Base-by-base conservation (phyloP, 78 protist genomes). In the Salpingoeca rosetta region DNA sequence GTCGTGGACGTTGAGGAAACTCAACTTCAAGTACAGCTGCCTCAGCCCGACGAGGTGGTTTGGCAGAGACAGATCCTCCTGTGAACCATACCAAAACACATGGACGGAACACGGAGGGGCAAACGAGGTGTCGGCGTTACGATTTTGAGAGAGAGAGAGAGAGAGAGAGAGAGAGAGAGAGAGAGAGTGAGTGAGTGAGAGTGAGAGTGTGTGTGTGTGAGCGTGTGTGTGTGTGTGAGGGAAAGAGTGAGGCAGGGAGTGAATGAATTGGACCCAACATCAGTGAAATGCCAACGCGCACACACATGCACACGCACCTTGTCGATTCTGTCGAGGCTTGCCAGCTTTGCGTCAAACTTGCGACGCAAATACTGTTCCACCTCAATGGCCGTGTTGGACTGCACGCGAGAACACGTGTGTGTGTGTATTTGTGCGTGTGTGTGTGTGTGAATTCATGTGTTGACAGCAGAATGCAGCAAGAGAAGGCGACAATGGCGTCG, bases 1-100 rank as follows among this genome's bases (percentile, higher is more conserved):
- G 2, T 92, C 90, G 11, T 82, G 56, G 25, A 91, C 93, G 56
- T 90, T 91, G 43, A n/a, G 65, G 81, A 94, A 94, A 0, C 31
- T 28, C 40, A 97, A 82, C 87, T 97, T 93, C 41, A 97, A 0
- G 81, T 82, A 86, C 12, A 57, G 27, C 45, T 83, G 81, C 84
- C 81, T 89, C 36, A 89, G 42, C 0, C 99, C 99, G 24, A 91
- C n/a, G n/a, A 96, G 85, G 89, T 96, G 98, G 82, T 96, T 96
- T 3, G 86, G 85, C 92, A 88, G 83, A 36, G 39, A 3, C 39
- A 41, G 37, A 17, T 51, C 65, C 65, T 51, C 65, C 65, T 51
- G 65, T 17, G 17, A 51, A n/a, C 2, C 74, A 51, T 17, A 51
- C 31, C 27, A 27, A 37, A 1, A 38, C 43, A 2, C 26, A 51